phyloP scores from a whole-genome alignment of 495 filamentous ascomycete genomes.

The Rhypophila decipiens region DNA sequence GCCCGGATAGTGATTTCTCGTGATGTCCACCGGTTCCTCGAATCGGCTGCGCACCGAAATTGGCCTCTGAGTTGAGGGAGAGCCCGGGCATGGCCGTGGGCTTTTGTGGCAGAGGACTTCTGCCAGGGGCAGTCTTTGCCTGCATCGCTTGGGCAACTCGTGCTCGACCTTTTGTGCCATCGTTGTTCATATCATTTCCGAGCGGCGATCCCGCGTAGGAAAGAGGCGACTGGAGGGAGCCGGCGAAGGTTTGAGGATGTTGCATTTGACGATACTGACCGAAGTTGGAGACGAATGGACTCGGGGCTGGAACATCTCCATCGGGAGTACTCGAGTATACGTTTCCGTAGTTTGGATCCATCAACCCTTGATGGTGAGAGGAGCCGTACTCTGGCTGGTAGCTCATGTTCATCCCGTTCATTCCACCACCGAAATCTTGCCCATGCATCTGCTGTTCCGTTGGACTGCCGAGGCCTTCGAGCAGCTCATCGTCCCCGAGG shows the following conservation, averaged over 20 bases:
- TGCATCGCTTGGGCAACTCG: conserved; percentile 56
- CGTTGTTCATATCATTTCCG: conserved; percentile 44
- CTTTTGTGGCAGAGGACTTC: conserved; percentile 78
- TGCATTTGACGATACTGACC: conserved; percentile 62
- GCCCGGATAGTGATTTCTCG: conserved; percentile 73
- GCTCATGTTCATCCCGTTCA: conserved; percentile 43
- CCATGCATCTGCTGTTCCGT: conserved; percentile 41
- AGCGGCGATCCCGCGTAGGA: conserved; percentile 47
- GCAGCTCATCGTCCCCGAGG: conserved; percentile 59
- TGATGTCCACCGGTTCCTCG: conserved; percentile 59
- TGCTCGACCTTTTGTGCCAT: conserved; percentile 49
- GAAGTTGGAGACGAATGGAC: conserved; percentile 75
- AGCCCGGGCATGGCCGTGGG: conserved; percentile 40
- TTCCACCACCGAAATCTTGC: conserved; percentile 38
- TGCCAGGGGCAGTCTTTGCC: conserved; percentile 59
- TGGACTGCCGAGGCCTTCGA: conserved; percentile 50
- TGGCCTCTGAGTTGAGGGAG: conserved; percentile 28
- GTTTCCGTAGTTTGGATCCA: conserved; percentile 54
- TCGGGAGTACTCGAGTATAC: conserved; percentile 85
- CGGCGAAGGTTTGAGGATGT: conserved; percentile 46
- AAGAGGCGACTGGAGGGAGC: conserved; percentile 43
- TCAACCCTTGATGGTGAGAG: conserved; percentile 36
- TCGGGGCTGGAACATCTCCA: conserved; percentile 78
- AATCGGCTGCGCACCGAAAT: conserved; percentile 69
- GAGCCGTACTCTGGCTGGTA: conserved; percentile 41